Evolutionary conservation across 2,329 filamentous ascomycete species (phyloP), one percentile per base, ranked within the genome.

Genomic region (Paraphoma chrysanthemicola): DNA sequence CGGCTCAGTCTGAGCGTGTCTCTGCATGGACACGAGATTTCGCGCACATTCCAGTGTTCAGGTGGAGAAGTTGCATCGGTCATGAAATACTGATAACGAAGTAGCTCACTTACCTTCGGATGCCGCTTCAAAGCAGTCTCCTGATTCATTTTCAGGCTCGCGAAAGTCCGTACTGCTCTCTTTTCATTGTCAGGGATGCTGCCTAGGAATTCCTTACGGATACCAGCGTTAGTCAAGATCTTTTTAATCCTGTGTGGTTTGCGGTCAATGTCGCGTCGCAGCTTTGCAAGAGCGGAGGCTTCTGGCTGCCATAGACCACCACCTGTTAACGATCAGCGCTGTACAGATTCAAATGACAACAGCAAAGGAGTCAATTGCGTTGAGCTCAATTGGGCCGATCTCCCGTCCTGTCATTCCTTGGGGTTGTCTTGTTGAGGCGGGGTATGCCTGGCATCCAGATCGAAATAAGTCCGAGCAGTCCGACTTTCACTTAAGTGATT

Each of bases 281-380:
- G 79, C 60, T 83, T 83, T 36, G 84, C 84, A 12, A 95, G 79
- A n/a, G 87, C 81, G 4, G 80, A 78, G 1, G 86, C 84, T 50
- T 92, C 90, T 1, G 92, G 91, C 67, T 89, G 86, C 91, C 91
- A 97, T 14, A 96, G 79, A 1, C 93, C 93, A 45, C 91, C 92
- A 55, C 90, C 86, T 88, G 63, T 12, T 17, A n/a, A 43, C 30
- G 43, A 62, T 74, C 44, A 74, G 69, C 62, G 18, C 51, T 39
- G 33, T 36, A 10, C 33, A 10, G 6, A 6, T 36, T 36, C 33
- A 36, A 7, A 36, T 10, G 33, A 36, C 10, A 36, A 10, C 3
- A 10, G 33, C 14, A 36, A 3, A 36, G 33, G 10, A 36, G 14
- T 36, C 14, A 14, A 36, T 10, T 36, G 33, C 14, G 33, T 10